Base-by-base conservation (phyloP, 768 basidiomycete genomes). In the Tricholoma sp. region DNA sequence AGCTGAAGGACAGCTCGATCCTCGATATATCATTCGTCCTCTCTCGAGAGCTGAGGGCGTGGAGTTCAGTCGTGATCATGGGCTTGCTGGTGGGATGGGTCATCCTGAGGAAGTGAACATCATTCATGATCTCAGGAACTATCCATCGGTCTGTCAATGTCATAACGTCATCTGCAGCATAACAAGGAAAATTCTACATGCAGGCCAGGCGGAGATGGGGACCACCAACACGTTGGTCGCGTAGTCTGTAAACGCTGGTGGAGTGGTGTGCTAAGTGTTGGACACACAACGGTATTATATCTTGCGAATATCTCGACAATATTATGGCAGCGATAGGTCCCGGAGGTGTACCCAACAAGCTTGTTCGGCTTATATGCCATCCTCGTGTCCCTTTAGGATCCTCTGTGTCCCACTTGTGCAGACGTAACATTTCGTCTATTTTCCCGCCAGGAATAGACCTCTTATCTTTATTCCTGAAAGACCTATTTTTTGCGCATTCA, bases 61-160 rank as follows among this genome's bases (percentile, higher is more conserved):
- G 74, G 73, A 60, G 60, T 4, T 67, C 69, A 13, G 49, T 74
- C 7, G 58, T 52, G 15, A 39, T 70, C 24, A 47, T 75, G 4
- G 71, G 63, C 0, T 44, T 60, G 11, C 63, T 75, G 3, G 64
- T 72, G 4, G 70, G 66, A 1, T 74, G 70, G 69, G 71, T 65
- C 31, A 57, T 59, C 15, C 50, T 58, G 41, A 52, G 52, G 57
- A 61, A 57, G 41, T 65, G 52, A 59, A 13, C 6, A 47, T 2
- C 28, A 29, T 9, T 28, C 24, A 24, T 17, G 17, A 42, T 7
- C 17, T 6, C 15, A 13, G 20, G 20, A 24, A 31, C 13, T 15
- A 15, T 13, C 7, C 7, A 6, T 31, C 9, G 29, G 47, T 32
- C 47, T 49, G 47, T 32, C 3, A 49, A n/a, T 17, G 17, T 49